phyloP scores from a whole-genome alignment of 2,329 filamentous ascomycete genomes.

The Nemania abortiva region DNA sequence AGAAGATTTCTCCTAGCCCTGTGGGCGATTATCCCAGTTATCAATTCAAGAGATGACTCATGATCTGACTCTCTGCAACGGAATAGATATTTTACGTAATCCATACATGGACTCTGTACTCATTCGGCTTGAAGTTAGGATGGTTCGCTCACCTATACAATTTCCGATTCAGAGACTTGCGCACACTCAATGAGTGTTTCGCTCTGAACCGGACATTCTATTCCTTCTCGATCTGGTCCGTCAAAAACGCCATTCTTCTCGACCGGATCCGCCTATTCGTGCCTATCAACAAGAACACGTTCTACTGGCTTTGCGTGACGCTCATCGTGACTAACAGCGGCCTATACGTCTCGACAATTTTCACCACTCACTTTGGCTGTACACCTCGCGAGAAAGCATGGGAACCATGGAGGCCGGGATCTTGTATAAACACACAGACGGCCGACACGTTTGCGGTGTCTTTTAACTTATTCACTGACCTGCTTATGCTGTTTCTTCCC shows the following conservation, averaged over 20 bases:
- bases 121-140: no score
- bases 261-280: conserved; percentile 42
- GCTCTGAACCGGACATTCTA: no score
- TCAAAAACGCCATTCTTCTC: conserved; percentile 40
- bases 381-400: conserved; percentile 37
- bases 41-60: no score
- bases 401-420: conserved; percentile 34
- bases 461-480: conserved; percentile 53
- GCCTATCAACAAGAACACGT: conserved; percentile 38
- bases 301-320: conserved; percentile 28
- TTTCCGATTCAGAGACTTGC: no score
- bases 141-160: no score
- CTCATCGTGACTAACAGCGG: conserved; percentile 28
- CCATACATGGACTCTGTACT: no score
- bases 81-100: no score
- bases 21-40: no score
- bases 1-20: no score
- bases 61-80: no score
- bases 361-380: conserved; percentile 32
- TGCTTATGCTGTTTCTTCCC: conserved; percentile 60
- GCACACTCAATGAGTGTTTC: no score
- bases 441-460: conserved; percentile 28
- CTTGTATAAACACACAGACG: conserved; percentile 32
- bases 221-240: conserved; percentile 8
- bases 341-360: conserved; percentile 31